Evolutionary conservation across 2,329 filamentous ascomycete genomes (phyloP).

Genomic region (Didymella exigua): DNA sequence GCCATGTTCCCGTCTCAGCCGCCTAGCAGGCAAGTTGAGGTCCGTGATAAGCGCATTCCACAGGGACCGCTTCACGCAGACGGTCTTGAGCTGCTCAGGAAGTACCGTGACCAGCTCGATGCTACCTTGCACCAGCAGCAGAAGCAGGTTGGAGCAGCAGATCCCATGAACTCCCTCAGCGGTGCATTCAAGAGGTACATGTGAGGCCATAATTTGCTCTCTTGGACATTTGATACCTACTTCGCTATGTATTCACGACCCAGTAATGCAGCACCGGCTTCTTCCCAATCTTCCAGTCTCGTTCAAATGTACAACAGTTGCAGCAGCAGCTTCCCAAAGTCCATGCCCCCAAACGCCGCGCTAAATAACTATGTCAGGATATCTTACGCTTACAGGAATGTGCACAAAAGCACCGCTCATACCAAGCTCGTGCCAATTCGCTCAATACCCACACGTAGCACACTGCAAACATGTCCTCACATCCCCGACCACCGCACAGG

Average conservation of each 20-base stretch:
- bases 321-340: not conserved
- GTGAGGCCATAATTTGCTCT: not conserved
- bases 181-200: constrained; percentile 10
- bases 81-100: constrained; percentile 1
- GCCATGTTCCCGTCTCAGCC: constrained; percentile 1
- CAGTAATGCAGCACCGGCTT: not conserved
- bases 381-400: constrained; percentile 4
- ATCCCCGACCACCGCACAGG: constrained; percentile 49
- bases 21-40: not conserved
- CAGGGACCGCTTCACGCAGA: not conserved
- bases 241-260: not conserved
- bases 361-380: constrained; percentile 11
- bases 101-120: constrained; percentile 33
- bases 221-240: not conserved
- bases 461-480: constrained; percentile 51
- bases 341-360: constrained; percentile 13
- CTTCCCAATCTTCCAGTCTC: not conserved
- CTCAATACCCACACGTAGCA: constrained; percentile 30
- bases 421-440: too few species aligned
- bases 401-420: too few species aligned
- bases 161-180: not conserved
- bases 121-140: constrained; percentile 24
- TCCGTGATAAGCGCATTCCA: not conserved
- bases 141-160: not conserved
- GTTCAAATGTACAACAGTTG: not conserved